phyloP scores from a whole-genome alignment of 176 grass and related monocot genomes.

The Hsuehochloa calcarea region DNA sequence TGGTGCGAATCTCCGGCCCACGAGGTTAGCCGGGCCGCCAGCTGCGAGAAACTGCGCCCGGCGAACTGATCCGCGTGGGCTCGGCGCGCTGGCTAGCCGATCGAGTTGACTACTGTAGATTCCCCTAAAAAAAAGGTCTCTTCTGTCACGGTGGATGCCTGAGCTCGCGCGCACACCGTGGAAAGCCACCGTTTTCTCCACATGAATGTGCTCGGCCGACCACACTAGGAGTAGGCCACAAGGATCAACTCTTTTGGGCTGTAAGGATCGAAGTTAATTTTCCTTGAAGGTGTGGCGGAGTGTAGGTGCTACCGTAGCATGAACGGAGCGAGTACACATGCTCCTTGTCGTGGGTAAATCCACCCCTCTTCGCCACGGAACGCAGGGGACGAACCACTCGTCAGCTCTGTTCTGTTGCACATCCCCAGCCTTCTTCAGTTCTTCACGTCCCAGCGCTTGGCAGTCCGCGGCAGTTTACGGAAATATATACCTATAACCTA shows the following conservation, averaged over 20 bases:
- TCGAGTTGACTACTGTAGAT: background rate
- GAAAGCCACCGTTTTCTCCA: background rate
- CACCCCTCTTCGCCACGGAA: background rate
- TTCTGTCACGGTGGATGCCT: background rate
- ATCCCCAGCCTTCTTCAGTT: background rate
- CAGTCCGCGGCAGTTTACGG: background rate
- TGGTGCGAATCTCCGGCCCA: background rate
- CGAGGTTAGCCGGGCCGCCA: background rate
- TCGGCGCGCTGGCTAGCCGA: background rate
- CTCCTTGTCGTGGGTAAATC: background rate
- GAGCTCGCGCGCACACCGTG: background rate
- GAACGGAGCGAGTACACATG: too few species aligned
- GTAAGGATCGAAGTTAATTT: background rate
- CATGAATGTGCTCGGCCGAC: background rate
- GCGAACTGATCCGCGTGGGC: background rate
- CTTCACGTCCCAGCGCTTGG: background rate
- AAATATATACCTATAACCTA: background rate
- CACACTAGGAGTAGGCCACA: background rate
- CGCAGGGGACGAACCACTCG: background rate
- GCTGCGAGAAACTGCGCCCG: background rate
- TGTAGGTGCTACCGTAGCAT: too few species aligned
- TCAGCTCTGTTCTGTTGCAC: background rate
- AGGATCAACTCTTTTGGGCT: background rate
- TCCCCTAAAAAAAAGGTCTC: background rate
- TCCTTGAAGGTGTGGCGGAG: too few species aligned